Percentiles rank a stretch among this genome's conserved stretches.
phyloP scores from a whole-genome alignment of 768 basidiomycete genomes.

The Boletus rubroflammeus region DNA sequence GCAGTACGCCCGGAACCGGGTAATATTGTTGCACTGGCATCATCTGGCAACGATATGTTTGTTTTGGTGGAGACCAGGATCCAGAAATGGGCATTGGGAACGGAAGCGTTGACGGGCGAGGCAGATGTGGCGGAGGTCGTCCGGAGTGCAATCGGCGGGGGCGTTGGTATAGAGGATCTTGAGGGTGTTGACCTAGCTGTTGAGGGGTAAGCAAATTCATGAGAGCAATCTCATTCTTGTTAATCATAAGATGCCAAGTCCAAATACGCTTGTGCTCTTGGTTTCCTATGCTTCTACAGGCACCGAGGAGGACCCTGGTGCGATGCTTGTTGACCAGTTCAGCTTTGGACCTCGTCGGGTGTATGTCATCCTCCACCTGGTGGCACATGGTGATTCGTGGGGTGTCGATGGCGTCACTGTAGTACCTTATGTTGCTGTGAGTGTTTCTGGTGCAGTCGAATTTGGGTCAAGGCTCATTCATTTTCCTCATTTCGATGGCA shows the following conservation, averaged over 20 bases:
- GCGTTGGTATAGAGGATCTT: constrained; percentile 54
- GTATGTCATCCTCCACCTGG: constrained; percentile 58
- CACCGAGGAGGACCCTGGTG: constrained; percentile 39
- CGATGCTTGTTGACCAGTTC: constrained; percentile 35
- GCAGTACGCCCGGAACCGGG: constrained; percentile 45
- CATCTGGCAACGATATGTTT: constrained; percentile 58
- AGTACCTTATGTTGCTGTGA: constrained; percentile 76
- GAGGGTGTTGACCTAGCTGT: constrained; percentile 71
- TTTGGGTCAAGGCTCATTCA: not conserved
- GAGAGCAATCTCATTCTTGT: not conserved
- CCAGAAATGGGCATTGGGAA: constrained; percentile 57
- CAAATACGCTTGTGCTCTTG: constrained; percentile 55
- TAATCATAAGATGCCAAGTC: constrained; percentile 31
- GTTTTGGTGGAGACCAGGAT: constrained; percentile 62
- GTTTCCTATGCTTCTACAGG: constrained; percentile 60
- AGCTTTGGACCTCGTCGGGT: constrained; percentile 51
- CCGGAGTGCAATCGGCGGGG: constrained; percentile 43
- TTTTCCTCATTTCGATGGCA: not conserved
- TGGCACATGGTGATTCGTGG: constrained; percentile 26
- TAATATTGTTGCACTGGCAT: constrained; percentile 63
- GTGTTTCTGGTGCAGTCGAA: constrained; percentile 22
- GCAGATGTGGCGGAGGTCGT: constrained; percentile 51
- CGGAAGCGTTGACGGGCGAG: constrained; percentile 58
- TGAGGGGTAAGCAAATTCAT: constrained; percentile 42
- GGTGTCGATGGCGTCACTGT: constrained; percentile 39